Percentiles rank a stretch among this genome's conserved stretches.
Evolutionary conservation across 805 yeast species (phyloP).

Genomic region (Wickerhamomyces strasburgensis): DNA sequence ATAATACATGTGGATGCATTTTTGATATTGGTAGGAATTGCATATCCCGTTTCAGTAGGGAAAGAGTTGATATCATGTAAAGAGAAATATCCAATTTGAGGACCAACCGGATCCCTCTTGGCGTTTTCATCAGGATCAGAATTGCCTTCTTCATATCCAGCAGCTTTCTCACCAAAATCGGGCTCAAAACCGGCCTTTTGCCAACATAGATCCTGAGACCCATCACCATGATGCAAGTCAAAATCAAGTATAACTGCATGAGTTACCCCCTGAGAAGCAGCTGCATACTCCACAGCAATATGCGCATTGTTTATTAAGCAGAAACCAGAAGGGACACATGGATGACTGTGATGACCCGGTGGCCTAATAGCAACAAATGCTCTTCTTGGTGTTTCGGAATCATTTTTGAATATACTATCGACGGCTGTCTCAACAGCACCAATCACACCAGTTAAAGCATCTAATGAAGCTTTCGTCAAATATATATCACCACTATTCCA

Average conservation of each 20-base stretch:
- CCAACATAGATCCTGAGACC: conserved; percentile 84
- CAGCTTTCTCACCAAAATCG: conserved; percentile 36
- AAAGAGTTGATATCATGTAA: conserved; percentile 82
- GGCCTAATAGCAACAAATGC: conserved; percentile 72
- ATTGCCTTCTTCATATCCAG: conserved; percentile 20
- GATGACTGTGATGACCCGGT: conserved; percentile 86
- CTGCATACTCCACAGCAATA: conserved; percentile 74
- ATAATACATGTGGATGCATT: conserved; percentile 75
- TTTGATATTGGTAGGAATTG: conserved; percentile 62
- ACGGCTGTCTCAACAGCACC: conserved; percentile 72
- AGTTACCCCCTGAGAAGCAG: conserved; percentile 53
- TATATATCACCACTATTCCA: conserved; percentile 87
- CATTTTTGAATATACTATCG: conserved; percentile 42
- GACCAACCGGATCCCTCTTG: conserved; percentile 34
- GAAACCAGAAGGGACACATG: conserved; percentile 80
- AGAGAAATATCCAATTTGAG: conserved; percentile 77
- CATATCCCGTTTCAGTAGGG: conserved; percentile 77
- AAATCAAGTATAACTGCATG: conserved; percentile 81
- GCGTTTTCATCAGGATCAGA: conserved; percentile 38
- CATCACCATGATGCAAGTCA: conserved; percentile 88
- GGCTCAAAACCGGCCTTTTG: conserved; percentile 61
- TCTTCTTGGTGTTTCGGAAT: conserved; percentile 30
- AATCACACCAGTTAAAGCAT: conserved; percentile 71
- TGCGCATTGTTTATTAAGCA: conserved; percentile 80
- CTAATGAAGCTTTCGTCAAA: conserved; percentile 56